phyloP scores from a whole-genome alignment of 1,284 basidiomycete species.

The Sporisorium scitamineum region DNA sequence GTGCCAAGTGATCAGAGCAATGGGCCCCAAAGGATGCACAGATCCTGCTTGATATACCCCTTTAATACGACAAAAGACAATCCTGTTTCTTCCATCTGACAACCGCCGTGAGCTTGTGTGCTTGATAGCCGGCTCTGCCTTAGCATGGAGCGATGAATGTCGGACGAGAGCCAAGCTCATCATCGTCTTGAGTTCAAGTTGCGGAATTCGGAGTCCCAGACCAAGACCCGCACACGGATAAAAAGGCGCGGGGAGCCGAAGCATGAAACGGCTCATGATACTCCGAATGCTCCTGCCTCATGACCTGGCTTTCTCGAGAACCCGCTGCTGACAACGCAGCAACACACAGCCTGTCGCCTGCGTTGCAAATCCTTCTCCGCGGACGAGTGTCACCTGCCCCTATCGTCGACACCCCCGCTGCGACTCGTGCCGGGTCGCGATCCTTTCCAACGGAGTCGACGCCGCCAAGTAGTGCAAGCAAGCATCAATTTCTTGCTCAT shows the following conservation, averaged over 20 bases:
- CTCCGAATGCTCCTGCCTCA: constrained; percentile 14
- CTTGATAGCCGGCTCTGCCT: no score
- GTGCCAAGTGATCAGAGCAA: background rate
- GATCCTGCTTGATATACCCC: constrained; percentile 27
- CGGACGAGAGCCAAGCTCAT: background rate
- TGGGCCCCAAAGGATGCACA: background rate
- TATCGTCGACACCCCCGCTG: background rate
- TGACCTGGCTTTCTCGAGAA: background rate
- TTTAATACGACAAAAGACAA: constrained; percentile 2
- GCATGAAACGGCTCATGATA: constrained; percentile 1
- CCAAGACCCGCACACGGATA: background rate
- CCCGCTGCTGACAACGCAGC: background rate
- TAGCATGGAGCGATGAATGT: background rate
- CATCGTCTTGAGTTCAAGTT: background rate
- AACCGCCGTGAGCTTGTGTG: background rate
- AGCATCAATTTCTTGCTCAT: no score
- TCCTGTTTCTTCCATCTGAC: background rate
- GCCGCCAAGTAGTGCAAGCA: background rate
- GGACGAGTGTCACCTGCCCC: background rate
- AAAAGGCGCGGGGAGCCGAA: constrained; percentile 20
- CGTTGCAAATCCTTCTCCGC: background rate
- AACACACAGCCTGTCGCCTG: background rate
- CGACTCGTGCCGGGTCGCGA: no score
- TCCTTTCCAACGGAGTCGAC: no score
- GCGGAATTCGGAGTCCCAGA: constrained; percentile 20